Conservation (phyloP, 1,284 basidiomycete species). For the Farysia itapuensis region DNA sequence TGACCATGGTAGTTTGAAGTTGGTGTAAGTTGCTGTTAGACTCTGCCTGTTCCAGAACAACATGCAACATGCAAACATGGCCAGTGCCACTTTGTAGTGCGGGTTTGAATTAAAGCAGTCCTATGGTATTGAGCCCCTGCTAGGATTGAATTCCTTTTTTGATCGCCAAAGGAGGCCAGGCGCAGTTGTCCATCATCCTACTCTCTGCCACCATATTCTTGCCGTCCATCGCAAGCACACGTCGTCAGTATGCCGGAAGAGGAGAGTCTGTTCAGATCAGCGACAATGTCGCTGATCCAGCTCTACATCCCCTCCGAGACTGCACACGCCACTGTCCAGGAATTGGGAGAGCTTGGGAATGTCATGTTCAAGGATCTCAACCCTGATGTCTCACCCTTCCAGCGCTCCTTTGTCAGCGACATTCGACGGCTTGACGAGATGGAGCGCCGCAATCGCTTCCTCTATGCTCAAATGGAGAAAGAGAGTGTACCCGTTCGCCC, state of each 20-base stretch:
- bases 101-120: too few relatives aligned
- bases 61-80: too few relatives aligned
- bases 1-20: too few relatives aligned
- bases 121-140: too few relatives aligned
- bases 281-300: constrained; percentile 89
- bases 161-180: too few relatives aligned
- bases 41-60: too few relatives aligned
- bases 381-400: constrained; percentile 92
- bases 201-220: too few relatives aligned
- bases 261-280: constrained; percentile 58
- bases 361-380: constrained; percentile 99
- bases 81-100: too few relatives aligned
- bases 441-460: constrained; percentile 89
- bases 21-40: too few relatives aligned
- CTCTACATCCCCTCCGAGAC: constrained; percentile 97
- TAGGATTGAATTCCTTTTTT: too few relatives aligned
- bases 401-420: constrained; percentile 95
- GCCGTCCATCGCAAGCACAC: too few relatives aligned
- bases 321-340: constrained; percentile 91
- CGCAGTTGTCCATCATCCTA: too few relatives aligned
- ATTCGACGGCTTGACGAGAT: constrained; percentile 94
- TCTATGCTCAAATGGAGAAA: constrained; percentile 79
- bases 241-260: constrained; percentile 34
- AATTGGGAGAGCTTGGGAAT: constrained; percentile 91
- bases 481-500: constrained; percentile 74